Evolutionary conservation across 805 yeast genomes (phyloP), one percentile per base, ranked within the genome.

Genomic region (Candida morakotiae): DNA sequence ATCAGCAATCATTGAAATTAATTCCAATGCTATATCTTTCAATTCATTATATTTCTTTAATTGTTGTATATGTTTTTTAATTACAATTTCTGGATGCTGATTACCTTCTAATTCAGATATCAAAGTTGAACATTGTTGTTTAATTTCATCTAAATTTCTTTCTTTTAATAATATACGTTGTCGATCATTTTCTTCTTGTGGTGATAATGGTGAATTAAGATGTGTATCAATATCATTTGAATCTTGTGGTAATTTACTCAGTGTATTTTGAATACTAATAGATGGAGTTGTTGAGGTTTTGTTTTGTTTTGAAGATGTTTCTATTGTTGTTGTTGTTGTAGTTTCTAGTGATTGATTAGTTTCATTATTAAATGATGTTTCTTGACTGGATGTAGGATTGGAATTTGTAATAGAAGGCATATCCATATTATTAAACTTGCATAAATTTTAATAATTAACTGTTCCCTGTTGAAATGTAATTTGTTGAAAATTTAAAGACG

Each of bases 41-140:
- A 83, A 56, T 42, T 80, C 86, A 48, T 82, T 79, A 55, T 81
- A 83, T 37, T 63, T 58, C 43, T 77, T 76, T 27, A 82, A 55
- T 35, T 67, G 64, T 19, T 54, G 50, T 17, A 82, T 77, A 45
- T 83, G 87, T 19, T 53, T 49, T 28, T 66, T 62, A n/a, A 74
- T 71, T 1, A 79, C 60, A 1, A 50, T 56, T 28, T 67, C 71
- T 1, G 80, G 73, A 38, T 67, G 63, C 18, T 56, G 55, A n/a
- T 51, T 48, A 8, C 52, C 42, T 19, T 59, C 64, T 32, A 61
- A 47, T 45, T 61, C 67, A 37, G 57, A 51, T 19, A 61, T 61
- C 22, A 61, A 45, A 30, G 45, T 47, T 11, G 57, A 47, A 38
- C 65, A 60, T 39, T 61, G 65, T 31, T 52, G 51, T 34, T 60